Percentiles rank a stretch among this genome's conserved stretches.
These are phyloP conservation scores for Scutellaria minor DNA, from an alignment of 257 asterid species.

Conservation along the genomic window DNA sequence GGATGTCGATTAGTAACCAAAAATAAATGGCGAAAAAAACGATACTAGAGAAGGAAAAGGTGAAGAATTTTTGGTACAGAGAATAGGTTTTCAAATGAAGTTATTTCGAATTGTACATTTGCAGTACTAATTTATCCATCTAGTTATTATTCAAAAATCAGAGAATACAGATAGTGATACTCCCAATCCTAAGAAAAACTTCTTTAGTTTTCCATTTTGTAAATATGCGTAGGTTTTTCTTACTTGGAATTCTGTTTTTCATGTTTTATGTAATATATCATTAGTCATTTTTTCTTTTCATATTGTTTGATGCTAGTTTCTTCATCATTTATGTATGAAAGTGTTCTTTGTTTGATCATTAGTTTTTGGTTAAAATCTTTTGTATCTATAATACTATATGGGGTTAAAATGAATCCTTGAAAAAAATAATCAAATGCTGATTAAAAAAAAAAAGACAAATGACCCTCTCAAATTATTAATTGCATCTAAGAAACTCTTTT, in stretches of 20 bases:
- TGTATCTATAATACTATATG: no score
- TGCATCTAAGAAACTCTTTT: no score
- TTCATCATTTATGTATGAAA: neutral
- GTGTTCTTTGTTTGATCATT: no score
- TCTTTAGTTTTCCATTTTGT: slow-evolving; percentile 30
- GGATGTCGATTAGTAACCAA: slow-evolving; percentile 52
- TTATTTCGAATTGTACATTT: slow-evolving; percentile 49
- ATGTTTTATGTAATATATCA: slow-evolving; percentile 30
- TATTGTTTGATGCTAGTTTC: neutral
- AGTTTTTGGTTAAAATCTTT: no score
- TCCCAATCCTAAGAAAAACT: neutral
- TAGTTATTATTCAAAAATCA: slow-evolving; percentile 25
- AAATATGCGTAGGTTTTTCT: slow-evolving; percentile 21
- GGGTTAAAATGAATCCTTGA: no score
- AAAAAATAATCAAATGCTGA: no score
- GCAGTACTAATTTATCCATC: slow-evolving; percentile 41
- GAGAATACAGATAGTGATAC: slow-evolving; percentile 28
- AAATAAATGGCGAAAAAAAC: slow-evolving; percentile 42
- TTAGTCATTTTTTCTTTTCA: neutral
- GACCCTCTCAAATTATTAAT: no score
- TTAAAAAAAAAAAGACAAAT: no score
- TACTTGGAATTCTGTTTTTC: slow-evolving; percentile 16
- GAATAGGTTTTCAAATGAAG: slow-evolving; percentile 34
- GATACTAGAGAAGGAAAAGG: slow-evolving; percentile 22
- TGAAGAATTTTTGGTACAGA: slow-evolving; percentile 48